phyloP scores from a whole-genome alignment of 2,329 filamentous ascomycete genomes.

The Graphilbum fragrans region DNA sequence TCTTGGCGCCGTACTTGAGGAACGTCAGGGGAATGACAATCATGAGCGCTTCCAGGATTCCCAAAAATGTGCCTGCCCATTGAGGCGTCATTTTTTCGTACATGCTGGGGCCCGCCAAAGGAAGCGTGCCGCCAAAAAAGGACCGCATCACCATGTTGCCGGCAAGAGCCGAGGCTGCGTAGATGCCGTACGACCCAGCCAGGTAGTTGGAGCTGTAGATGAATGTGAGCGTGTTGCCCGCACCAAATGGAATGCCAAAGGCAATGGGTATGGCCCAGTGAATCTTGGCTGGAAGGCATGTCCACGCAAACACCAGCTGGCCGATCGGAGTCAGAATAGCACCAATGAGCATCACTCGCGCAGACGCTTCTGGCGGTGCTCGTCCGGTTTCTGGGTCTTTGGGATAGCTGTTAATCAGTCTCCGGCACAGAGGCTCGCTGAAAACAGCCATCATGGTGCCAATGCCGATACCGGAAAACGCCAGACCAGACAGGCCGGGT shows the following conservation, averaged over 20 bases:
- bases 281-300: slow-evolving; percentile 61
- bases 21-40: slow-evolving; percentile 69
- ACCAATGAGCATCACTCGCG: slow-evolving; percentile 67
- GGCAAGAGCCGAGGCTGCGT: slow-evolving; percentile 63
- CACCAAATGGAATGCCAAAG: slow-evolving; percentile 64
- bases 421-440: slow-evolving; percentile 59
- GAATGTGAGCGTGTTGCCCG: slow-evolving; percentile 62
- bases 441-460: slow-evolving; percentile 51
- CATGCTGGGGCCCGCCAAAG: slow-evolving; percentile 60
- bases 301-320: slow-evolving; percentile 83
- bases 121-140: slow-evolving; percentile 56
- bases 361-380: slow-evolving; percentile 66
- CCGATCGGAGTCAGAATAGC: slow-evolving; percentile 63
- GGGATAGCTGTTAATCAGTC: slow-evolving; percentile 64
- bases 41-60: slow-evolving; percentile 53
- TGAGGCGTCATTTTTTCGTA: slow-evolving; percentile 55
- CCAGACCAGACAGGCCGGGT: slow-evolving; percentile 59
- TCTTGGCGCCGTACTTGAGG: slow-evolving; percentile 41
- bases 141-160: slow-evolving; percentile 62
- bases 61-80: slow-evolving; percentile 63
- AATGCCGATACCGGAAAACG: slow-evolving; percentile 61
- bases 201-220: slow-evolving; percentile 72
- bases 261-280: slow-evolving; percentile 70
- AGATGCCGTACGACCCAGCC: slow-evolving; percentile 63
- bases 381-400: slow-evolving; percentile 65